Conservation (phyloP, 1,284 basidiomycete genomes). For the Leccinum fallax region DNA sequence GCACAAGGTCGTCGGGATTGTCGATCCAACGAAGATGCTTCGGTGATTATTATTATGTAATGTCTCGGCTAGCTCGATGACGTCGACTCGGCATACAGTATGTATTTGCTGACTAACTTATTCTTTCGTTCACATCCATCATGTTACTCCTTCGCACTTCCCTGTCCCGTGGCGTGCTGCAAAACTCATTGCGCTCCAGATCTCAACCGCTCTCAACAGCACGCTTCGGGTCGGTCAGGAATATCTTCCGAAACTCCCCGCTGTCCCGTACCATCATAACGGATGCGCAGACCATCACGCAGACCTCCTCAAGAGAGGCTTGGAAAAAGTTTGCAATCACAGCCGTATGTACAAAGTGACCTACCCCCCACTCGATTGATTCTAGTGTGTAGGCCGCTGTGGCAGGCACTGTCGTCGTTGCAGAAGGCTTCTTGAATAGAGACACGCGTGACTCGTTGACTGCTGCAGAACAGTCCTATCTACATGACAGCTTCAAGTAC, state of each 20-base stretch:
- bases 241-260: constrained; percentile 27
- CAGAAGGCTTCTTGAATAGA: constrained; percentile 72
- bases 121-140: background rate
- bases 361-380: background rate
- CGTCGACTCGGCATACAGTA: constrained; percentile 11
- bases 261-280: constrained; percentile 44
- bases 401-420: constrained; percentile 64
- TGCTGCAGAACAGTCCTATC: constrained; percentile 61
- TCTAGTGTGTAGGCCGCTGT: constrained; percentile 55
- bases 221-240: constrained; percentile 11
- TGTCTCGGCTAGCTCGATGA: constrained; percentile 11
- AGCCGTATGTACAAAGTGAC: constrained; percentile 40
- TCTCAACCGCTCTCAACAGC: constrained; percentile 21
- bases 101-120: constrained; percentile 4
- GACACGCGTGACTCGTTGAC: constrained; percentile 74
- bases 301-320: constrained; percentile 42
- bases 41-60: constrained; percentile 3
- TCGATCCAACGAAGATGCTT: constrained; percentile 36
- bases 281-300: constrained; percentile 43
- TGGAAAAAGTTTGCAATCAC: constrained; percentile 55
- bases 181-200: constrained; percentile 16
- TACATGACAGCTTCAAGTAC: constrained; percentile 86
- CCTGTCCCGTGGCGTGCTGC: constrained; percentile 36
- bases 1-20: constrained; percentile 37
- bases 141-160: constrained; percentile 39